Evolutionary conservation across 2,329 filamentous ascomycete genomes (phyloP), one percentile per base, ranked within the genome.

Genomic region (Trichoderma koningii): DNA sequence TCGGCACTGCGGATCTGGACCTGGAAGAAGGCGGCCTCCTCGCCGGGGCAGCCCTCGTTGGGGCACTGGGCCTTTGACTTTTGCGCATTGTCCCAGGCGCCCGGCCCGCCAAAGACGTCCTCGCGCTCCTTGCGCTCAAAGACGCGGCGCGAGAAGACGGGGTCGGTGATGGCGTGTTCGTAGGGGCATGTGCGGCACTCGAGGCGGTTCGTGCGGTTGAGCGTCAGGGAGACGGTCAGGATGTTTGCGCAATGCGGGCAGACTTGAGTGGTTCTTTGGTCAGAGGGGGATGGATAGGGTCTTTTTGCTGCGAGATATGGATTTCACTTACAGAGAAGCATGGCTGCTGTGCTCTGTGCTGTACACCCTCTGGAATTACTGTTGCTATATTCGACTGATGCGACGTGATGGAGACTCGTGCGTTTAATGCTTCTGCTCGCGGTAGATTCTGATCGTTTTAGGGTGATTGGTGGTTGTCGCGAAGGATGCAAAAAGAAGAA

Each of bases 1-100:
- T 99, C 95, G 60, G 95, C 95, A 82, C 92, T 96, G 71, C 95
- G 88, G 79, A 98, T 98, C 84, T 99, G 95, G 71, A 98, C 88
- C 82, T 97, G 92, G 82, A 93, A 96, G 81, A 94, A 98, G 69
- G 93, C 96, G 3, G 95, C 95, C 80, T 92, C 87, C 67, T 87
- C 84, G 68, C 92, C 92, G 73, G 91, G 84, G 81, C 95, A 99
- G 64, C 84, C 84, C 47, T 93, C 88, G 68, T 88, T 88, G 28
- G 91, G 87, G 77, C 95, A 99, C 83, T 95, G 91, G 55, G 90
- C 90, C 64, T 85, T 82, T 34, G 88, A 87, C 83, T 93, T 94
- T 75, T 96, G 90, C 66, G 93, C 93, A 75, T 97, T 96, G 71
- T 93, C 91, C 90, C 93, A 97, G 51, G 91, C 90, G 59, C 90